These are phyloP conservation scores for Lachancea meyersii DNA, from an alignment of 805 yeast species.

Conservation along the genomic window DNA sequence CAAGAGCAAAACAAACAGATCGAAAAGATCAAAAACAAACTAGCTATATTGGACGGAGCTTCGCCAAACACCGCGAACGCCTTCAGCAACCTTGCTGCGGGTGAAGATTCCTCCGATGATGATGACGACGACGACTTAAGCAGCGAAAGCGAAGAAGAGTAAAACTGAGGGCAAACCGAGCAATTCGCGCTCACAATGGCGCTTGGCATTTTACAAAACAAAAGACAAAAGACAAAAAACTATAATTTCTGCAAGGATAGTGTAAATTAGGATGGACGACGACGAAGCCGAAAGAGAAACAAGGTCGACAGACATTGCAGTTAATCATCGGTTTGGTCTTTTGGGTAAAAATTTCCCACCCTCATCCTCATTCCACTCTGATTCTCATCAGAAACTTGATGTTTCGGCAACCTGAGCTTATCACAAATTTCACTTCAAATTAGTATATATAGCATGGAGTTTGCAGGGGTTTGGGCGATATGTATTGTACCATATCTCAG, in stretches of 20 bases:
- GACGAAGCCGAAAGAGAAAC: no score
- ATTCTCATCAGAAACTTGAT: neutral
- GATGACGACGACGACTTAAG: slow-evolving; percentile 40
- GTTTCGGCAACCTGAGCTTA: neutral
- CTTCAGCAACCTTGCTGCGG: slow-evolving; percentile 20
- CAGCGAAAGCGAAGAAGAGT: slow-evolving; percentile 72
- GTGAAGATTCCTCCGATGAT: slow-evolving; percentile 31
- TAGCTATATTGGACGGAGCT: slow-evolving; percentile 63
- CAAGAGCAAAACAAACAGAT: slow-evolving; percentile 63
- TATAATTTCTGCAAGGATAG: no score
- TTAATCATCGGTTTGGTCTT: neutral
- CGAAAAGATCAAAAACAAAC: slow-evolving; percentile 63
- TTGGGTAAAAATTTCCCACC: no score
- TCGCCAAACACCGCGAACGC: slow-evolving; percentile 39
- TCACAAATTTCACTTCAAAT: neutral
- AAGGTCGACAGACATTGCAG: no score
- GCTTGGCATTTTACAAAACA: neutral
- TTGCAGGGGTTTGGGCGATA: neutral
- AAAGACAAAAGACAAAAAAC: no score
- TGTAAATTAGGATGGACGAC: no score
- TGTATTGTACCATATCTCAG: neutral
- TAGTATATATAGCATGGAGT: slow-evolving; percentile 4
- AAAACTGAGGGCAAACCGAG: slow-evolving; percentile 10
- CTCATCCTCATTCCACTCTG: neutral
- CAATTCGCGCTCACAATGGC: neutral